Base-by-base conservation (phyloP, 2,329 filamentous ascomycete species). In the Aspergillus proliferans region DNA sequence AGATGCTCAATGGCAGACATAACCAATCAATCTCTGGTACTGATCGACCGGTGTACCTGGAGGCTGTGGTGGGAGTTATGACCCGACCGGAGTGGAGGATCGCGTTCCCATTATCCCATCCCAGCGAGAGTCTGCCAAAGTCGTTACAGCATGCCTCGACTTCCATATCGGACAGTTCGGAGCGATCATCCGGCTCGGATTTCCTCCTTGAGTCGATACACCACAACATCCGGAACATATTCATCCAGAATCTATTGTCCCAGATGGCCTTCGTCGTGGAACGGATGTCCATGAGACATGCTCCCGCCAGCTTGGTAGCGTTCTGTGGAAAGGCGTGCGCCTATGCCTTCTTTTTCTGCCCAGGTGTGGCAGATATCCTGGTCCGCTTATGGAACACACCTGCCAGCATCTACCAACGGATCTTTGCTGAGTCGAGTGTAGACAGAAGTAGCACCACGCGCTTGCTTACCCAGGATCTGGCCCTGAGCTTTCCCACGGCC, bases 271-370 rank as follows among this genome's bases (percentile, higher is more conserved):
- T 93, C 55, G 86, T 90, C n/a, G 85, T 95, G 6, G 88, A 93
- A 47, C 92, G 89, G 64, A 86, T 95, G 83, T 90, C 88, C 14
- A 75, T 88, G 60, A 82, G 88, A 44, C 86, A 89, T 60, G 82
- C 83, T 8, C 80, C 82, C 36, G 81, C 82, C 38, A 86, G 82
- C 58, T 68, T 90, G 50, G 87, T 95, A 50, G 86, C 86, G 26
- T 95, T 95, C 65, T 89, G 88, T 47, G 91, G 88, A 51, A 94
- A 93, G 69, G 88, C 89, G 3, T 92, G 87, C 62, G 90, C 91
- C 2, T 95, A 94, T 67, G 90, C 88, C 26, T 95, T 95, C 69
- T 93, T 92, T 71, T 96, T 95, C 61, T 91, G 88, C 24, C 88
- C 89, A 0, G 88, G 88, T 4, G 81, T 95, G 47, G 86, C 88